Base-by-base conservation (phyloP, 129 eudicot genomes). In the Smallanthus sonchifolius region DNA sequence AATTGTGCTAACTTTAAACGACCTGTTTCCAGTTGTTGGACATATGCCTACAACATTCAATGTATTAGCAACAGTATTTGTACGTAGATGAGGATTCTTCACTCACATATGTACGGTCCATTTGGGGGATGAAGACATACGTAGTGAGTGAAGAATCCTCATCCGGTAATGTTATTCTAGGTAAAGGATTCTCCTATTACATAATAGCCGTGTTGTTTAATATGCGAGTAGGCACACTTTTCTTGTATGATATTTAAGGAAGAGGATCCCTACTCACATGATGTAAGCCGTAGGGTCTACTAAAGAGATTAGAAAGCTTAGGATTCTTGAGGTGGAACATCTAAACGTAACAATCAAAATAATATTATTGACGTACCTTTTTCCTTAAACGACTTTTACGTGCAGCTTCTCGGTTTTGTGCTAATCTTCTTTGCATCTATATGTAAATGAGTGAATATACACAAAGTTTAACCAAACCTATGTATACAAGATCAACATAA, bases 401-500 rank as follows among this genome's bases (percentile, higher is more conserved):
- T 30, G 99, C 99, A 76, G 99, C 99, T 85, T 94, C 99, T 48
- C 99, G 96, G 69, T 94, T 94, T 82, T 94, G 99, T 43, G 97
- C 99, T 75, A 94, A 73, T 32, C 99, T 96, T 76, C 99, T 78
- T 82, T 86, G 93, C 66, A 85, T 81, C 99, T 94, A 82, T 61
- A 73, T 45, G 40, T 42, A 4, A 4, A 59, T 11, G 45, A 8
- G 13, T 20, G 40, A 10, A 42, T 11, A 6, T 36, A 35, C 36
- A 7, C 32, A 4, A 15, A 28, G 13, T 11, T 54, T 72, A 45
- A 15, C 16, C 37, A 28, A 14, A 35, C 16, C 10, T 30, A 38
- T 4, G 19, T 30, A 39, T 38, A 51, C 45, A 40, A 79, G 19
- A 47, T n/a, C 30, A 64, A 16, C 0, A 69, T 4, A 72, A 39